These are phyloP conservation scores for Lachnellula occidentalis DNA, from an alignment of 2,329 filamentous ascomycete species.

Conservation along the genomic window DNA sequence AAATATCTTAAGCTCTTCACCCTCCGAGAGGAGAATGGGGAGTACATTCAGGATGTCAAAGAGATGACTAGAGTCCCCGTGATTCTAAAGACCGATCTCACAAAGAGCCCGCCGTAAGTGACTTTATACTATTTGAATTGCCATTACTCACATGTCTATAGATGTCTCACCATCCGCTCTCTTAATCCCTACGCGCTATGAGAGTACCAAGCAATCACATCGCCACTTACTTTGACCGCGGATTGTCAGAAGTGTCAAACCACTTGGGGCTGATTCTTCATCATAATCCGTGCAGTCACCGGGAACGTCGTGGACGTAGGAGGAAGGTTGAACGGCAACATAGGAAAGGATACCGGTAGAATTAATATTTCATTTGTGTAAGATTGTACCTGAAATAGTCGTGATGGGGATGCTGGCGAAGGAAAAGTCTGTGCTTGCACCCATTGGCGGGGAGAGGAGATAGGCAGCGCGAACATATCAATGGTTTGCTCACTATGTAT, in stretches of 20 bases:
- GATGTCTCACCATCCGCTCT: constrained; percentile 78
- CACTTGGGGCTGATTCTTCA: background rate
- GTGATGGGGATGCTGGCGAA: constrained; percentile 6
- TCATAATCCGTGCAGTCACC: constrained; percentile 2
- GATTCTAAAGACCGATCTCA: constrained; percentile 95
- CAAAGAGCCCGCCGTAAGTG: constrained; percentile 98
- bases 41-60: constrained; percentile 96
- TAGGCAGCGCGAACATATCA: constrained; percentile 16
- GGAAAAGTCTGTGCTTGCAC: constrained; percentile 7
- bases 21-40: constrained; percentile 83
- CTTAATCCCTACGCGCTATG: constrained; percentile 67
- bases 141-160: constrained; percentile 40
- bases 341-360: constrained; percentile 1
- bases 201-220: background rate
- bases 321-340: background rate
- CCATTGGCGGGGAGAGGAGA: constrained; percentile 5
- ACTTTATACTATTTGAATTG: background rate
- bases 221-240: background rate
- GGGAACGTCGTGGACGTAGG: background rate
- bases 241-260: background rate
- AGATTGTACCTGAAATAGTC: constrained; percentile 15
- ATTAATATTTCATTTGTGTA: constrained; percentile 15
- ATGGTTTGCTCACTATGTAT: constrained; percentile 22
- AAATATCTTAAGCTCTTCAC: constrained; percentile 90
- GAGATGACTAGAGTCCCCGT: constrained; percentile 98